These are phyloP conservation scores for Houttuynia cordata DNA, from an alignment of 164 flowering plant genomes.

Conservation along the genomic window DNA sequence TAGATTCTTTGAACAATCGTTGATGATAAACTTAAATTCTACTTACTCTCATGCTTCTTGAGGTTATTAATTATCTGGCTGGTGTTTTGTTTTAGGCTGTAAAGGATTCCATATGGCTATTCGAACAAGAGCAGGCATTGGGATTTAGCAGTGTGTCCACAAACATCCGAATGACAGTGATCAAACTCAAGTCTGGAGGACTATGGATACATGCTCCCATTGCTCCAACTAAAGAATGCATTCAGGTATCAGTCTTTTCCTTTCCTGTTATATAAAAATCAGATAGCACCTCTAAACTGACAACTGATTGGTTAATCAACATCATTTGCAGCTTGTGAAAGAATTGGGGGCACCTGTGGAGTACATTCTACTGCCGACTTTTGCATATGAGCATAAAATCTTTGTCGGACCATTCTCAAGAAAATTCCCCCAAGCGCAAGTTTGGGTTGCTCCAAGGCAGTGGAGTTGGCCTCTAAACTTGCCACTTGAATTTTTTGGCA, in stretches of 20 bases:
- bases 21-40: neutral
- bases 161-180: constrained; percentile 89
- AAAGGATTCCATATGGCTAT: constrained; percentile 34
- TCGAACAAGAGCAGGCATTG: constrained; percentile 94
- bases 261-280: neutral
- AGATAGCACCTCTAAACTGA: neutral
- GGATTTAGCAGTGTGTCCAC: constrained; percentile 97
- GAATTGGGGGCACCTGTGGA: constrained; percentile 87
- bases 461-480: constrained; percentile 99
- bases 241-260: constrained; percentile 41
- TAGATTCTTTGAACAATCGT: too few species aligned
- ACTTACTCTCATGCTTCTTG: neutral
- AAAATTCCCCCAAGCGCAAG: constrained; percentile 77
- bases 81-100: constrained; percentile 38
- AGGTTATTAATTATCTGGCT: neutral
- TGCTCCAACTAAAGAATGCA: constrained; percentile 93
- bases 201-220: constrained; percentile 98
- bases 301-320: too few species aligned
- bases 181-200: constrained; percentile 96
- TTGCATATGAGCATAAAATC: constrained; percentile 97
- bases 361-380: constrained; percentile 86
- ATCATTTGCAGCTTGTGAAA: constrained; percentile 57
- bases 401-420: constrained; percentile 97
- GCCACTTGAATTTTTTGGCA: constrained; percentile 92
- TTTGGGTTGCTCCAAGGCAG: constrained; percentile 98